These are phyloP conservation scores for Monilinia laxa DNA, from an alignment of 2,329 filamentous ascomycete species.

Conservation along the genomic window DNA sequence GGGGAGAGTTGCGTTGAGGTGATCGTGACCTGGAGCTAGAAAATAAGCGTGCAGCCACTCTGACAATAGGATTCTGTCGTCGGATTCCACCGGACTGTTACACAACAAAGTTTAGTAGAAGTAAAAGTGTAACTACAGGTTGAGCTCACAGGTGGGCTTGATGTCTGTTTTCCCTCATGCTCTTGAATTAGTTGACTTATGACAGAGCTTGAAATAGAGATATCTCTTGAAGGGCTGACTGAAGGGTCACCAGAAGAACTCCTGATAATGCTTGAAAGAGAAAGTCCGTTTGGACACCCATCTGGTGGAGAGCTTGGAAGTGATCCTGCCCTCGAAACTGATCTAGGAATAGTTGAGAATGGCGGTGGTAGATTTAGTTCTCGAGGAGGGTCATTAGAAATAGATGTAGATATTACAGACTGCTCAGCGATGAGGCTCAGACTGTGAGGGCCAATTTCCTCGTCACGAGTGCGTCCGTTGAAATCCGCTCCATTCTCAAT, in stretches of 20 bases:
- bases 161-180: neutral
- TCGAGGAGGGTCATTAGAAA: conserved; percentile 21
- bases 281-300: conserved; percentile 5
- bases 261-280: conserved; percentile 25
- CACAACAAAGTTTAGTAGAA: neutral
- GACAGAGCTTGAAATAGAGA: conserved; percentile 10
- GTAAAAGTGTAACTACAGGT: neutral
- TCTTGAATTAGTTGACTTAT: conserved; percentile 13
- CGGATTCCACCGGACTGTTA: conserved; percentile 23
- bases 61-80: conserved; percentile 21
- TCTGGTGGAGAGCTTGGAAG: conserved; percentile 27
- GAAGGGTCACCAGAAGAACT: conserved; percentile 21
- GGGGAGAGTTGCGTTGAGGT: conserved; percentile 24
- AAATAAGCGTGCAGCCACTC: conserved; percentile 26
- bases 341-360: conserved; percentile 36
- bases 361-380: conserved; percentile 36
- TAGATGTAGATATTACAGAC: neutral
- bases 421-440: neutral
- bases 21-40: conserved; percentile 29
- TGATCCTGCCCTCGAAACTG: conserved; percentile 29
- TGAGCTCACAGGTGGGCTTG: conserved; percentile 16
- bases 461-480: neutral
- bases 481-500: neutral
- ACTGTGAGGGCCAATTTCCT: neutral
- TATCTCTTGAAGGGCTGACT: conserved; percentile 7